Conservation (phyloP, 2,329 filamentous ascomycete species). For the Fusarium sp. region DNA sequence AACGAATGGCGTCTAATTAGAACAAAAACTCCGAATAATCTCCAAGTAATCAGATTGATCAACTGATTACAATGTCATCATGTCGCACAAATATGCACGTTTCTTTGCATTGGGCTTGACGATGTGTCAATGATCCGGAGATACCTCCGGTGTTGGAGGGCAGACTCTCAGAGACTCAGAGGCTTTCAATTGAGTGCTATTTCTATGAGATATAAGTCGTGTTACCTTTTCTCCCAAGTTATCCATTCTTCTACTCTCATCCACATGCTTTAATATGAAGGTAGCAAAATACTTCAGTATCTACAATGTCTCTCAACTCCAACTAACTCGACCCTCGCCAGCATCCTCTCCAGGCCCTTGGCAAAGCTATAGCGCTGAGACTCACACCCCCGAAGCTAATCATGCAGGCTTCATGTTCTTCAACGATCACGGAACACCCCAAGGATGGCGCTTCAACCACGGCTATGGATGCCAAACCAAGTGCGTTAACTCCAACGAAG, state of each 20-base stretch:
- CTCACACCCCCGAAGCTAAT: not conserved
- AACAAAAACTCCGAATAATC: not conserved
- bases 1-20: not conserved
- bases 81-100: not conserved
- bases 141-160: not conserved
- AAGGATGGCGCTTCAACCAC: conserved; percentile 15
- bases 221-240: too few species aligned
- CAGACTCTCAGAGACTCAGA: too few species aligned
- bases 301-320: conserved; percentile 9
- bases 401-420: conserved; percentile 9
- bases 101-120: not conserved
- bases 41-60: too few species aligned
- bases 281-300: not conserved
- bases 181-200: too few species aligned
- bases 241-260: not conserved
- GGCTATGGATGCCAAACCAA: conserved; percentile 12
- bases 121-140: not conserved
- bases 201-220: not conserved
- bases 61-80: not conserved
- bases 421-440: not conserved
- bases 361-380: not conserved
- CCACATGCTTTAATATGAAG: too few species aligned
- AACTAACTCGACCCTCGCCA: conserved; percentile 8
- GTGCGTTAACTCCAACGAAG: conserved; percentile 3
- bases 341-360: conserved; percentile 1